Evolutionary conservation across 2,329 filamentous ascomycete species (phyloP).

Genomic region (Fusarium sp.): DNA sequence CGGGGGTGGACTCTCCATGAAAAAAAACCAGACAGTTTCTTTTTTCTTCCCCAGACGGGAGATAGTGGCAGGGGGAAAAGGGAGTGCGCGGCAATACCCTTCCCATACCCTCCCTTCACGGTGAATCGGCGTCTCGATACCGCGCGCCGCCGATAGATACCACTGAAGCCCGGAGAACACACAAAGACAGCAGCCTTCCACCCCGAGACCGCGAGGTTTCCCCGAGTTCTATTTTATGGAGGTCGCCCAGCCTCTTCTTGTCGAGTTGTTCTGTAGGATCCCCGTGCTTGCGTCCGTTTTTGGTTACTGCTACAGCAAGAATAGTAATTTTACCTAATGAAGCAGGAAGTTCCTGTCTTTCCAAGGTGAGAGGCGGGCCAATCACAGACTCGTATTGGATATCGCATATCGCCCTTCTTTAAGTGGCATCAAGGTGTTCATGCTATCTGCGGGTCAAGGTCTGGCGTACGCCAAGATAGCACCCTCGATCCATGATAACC

Average conservation of each 20-base stretch:
- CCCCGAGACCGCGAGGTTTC: constrained; percentile 34
- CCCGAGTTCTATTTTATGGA: constrained; percentile 10
- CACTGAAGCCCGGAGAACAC: neutral
- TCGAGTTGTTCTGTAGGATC: neutral
- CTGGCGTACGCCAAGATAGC: constrained; percentile 21
- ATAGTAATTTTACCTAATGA: constrained; percentile 35
- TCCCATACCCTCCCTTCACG: constrained; percentile 10
- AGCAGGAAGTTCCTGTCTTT: constrained; percentile 19
- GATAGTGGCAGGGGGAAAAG: neutral
- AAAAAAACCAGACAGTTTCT: neutral
- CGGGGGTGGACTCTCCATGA: constrained; percentile 35
- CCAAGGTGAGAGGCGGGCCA: constrained; percentile 32
- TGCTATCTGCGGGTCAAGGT: constrained; percentile 17
- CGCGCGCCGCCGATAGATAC: constrained; percentile 24
- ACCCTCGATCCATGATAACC: constrained; percentile 1
- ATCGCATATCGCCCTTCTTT: constrained; percentile 6
- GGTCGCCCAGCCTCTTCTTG: neutral
- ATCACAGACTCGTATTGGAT: constrained; percentile 8
- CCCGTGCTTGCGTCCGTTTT: constrained; percentile 7
- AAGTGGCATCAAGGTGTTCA: constrained; percentile 20
- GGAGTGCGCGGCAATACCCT: constrained; percentile 2
- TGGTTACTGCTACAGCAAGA: constrained; percentile 4
- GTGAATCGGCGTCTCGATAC: constrained; percentile 28
- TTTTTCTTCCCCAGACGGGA: constrained; percentile 26
- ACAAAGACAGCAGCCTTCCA: neutral